Evolutionary conservation across 1,284 basidiomycete genomes (phyloP).

Genomic region (Sutorius eximius): DNA sequence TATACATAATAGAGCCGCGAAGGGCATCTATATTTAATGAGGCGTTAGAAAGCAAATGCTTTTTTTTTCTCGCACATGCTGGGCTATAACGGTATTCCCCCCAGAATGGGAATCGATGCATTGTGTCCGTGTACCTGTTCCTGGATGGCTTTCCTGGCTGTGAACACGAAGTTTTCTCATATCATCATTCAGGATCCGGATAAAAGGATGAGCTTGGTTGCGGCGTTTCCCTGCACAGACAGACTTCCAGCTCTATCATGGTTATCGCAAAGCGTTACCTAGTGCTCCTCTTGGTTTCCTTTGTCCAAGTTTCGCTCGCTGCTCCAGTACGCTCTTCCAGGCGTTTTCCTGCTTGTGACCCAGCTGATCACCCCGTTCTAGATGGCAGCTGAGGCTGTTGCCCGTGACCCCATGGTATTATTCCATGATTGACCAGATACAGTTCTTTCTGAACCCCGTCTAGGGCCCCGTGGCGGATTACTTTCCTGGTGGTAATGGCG

Average conservation of each 20-base stretch:
- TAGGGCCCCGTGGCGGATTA: slow-evolving; percentile 14
- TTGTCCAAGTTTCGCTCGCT: slow-evolving; percentile 26
- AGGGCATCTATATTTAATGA: background rate
- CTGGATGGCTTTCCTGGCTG: slow-evolving; percentile 20
- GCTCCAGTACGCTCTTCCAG: slow-evolving; percentile 18
- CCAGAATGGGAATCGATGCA: background rate
- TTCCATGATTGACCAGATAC: background rate
- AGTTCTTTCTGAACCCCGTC: slow-evolving; percentile 5
- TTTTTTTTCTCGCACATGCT: background rate
- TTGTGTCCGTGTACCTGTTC: slow-evolving; percentile 22
- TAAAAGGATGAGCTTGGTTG: slow-evolving; percentile 23
- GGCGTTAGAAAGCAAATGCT: background rate
- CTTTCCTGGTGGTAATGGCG: too few species aligned
- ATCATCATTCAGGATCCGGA: slow-evolving; percentile 9
- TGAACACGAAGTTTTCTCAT: slow-evolving; percentile 27
- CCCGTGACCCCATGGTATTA: slow-evolving; percentile 16
- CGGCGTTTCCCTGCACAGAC: background rate
- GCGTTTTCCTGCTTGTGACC: too few species aligned
- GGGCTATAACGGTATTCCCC: background rate
- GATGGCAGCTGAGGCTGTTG: slow-evolving; percentile 10
- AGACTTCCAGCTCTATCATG: slow-evolving; percentile 15
- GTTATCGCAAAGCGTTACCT: slow-evolving; percentile 19
- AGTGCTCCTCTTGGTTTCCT: slow-evolving; percentile 21
- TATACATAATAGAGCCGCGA: background rate
- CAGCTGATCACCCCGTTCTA: slow-evolving; percentile 7